Percentiles rank a stretch among this genome's conserved stretches.
Conservation (phyloP, 768 basidiomycete species). For the Rhodotorula paludigena region DNA sequence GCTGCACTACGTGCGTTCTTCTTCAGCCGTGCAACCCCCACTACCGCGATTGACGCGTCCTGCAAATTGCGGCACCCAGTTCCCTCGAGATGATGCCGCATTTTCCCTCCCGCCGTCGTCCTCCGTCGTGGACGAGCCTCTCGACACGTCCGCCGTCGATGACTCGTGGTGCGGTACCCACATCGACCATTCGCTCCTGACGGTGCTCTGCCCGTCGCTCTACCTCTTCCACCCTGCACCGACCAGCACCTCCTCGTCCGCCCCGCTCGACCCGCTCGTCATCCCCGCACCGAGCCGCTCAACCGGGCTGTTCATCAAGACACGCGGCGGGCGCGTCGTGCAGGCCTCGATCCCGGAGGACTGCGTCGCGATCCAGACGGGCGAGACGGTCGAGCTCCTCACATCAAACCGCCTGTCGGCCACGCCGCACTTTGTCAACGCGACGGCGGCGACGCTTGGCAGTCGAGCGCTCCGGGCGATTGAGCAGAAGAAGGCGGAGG, state of each 20-base stretch:
- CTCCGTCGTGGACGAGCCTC: slow-evolving; percentile 2
- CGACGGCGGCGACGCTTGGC: slow-evolving; percentile 46
- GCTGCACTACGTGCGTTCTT: slow-evolving; percentile 65
- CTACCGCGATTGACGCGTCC: neutral
- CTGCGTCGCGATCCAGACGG: slow-evolving; percentile 92
- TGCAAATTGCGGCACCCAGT: slow-evolving; percentile 44
- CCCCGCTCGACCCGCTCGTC: slow-evolving; percentile 49
- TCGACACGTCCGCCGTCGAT: slow-evolving; percentile 47
- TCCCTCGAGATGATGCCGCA: slow-evolving; percentile 53
- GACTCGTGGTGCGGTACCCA: slow-evolving; percentile 96
- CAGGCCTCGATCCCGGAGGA: slow-evolving; percentile 77
- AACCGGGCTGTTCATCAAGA: slow-evolving; percentile 87
- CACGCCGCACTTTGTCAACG: slow-evolving; percentile 89
- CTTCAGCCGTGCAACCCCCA: neutral
- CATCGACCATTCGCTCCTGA: slow-evolving; percentile 73
- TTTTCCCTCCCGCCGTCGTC: slow-evolving; percentile 6
- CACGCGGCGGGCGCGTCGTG: slow-evolving; percentile 67
- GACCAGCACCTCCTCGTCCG: slow-evolving; percentile 41
- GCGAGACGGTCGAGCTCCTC: slow-evolving; percentile 86
- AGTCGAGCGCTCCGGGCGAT: slow-evolving; percentile 43
- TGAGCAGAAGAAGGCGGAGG: slow-evolving; percentile 25
- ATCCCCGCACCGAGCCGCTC: slow-evolving; percentile 65
- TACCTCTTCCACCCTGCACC: slow-evolving; percentile 58
- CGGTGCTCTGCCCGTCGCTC: slow-evolving; percentile 89
- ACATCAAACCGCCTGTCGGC: slow-evolving; percentile 75